Evolutionary conservation across 2,329 filamentous ascomycete species (phyloP), one percentile per base, ranked within the genome.

Genomic region (Aspergillus fumigatiaffinis): DNA sequence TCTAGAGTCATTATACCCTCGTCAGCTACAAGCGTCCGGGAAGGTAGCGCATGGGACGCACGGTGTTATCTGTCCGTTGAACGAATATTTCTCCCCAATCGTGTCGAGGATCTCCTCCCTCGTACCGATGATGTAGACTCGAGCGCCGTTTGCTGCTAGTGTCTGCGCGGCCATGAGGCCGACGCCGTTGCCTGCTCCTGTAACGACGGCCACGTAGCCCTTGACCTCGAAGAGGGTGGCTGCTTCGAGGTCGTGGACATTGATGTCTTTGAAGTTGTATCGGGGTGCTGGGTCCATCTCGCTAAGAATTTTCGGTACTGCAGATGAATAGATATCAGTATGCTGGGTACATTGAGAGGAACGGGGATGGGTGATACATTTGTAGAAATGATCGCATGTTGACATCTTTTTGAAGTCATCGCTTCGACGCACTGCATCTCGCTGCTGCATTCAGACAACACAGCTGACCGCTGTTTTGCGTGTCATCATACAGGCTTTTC

Each of bases 91-190:
- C 60, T 83, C 75, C 12, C 80, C 71, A 0, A 79, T 76, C 9
- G 57, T 75, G 53, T 79, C 72, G 38, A 82, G 71, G 49, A 77
- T 75, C 20, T 80, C 77, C 32, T 71, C 64, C 25, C 79, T 73
- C 10, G 79, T 75, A 6, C 79, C 78, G 3, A 77, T 78, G 48
- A 80, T 75, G 63, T 79, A 80, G 25, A 81, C 79, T 28, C 72
- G 74, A 21, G 75, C 76, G n/a, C 79, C 79, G 57, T 81, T 81
- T 26, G 75, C 73, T 2, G 74, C 76, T 17, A 82, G 68, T 4
- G 77, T 73, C 56, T 78, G 74, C 4, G 79, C 74, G 20, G 78
- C 79, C 69, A 81, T 79, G 61, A 79, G 71, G 10, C 78, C 79
- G 25, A 80, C 72, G 7, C 79, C 79, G 3, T 73, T 77, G 12